A percentile compares a stretch with the other conserved stretches of the same genome.
Conservation (phyloP, 2,329 filamentous ascomycete species). For the Tolypocladium paradoxum region DNA sequence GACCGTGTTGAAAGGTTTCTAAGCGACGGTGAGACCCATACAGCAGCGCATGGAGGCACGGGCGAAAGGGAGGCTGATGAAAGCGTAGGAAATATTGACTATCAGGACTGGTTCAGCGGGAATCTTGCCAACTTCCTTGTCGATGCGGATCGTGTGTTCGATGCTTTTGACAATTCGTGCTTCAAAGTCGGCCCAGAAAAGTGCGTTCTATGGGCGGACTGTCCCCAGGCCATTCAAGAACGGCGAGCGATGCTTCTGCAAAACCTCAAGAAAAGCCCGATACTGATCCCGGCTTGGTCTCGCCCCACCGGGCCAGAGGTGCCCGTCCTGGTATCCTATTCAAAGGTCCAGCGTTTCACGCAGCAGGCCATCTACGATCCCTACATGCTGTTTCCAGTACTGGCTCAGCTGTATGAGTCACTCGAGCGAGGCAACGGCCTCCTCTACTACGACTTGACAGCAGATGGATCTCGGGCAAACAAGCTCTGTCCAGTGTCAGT, state of each 20-base stretch:
- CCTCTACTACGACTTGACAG: slow-evolving; percentile 28
- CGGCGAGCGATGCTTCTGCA: slow-evolving; percentile 29
- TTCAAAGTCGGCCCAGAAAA: slow-evolving; percentile 35
- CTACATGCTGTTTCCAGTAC: slow-evolving; percentile 25
- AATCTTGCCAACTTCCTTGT: slow-evolving; percentile 34
- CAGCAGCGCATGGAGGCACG: no score
- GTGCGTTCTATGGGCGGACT: slow-evolving; percentile 31
- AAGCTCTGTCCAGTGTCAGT: slow-evolving; percentile 7
- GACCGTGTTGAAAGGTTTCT: slow-evolving; percentile 38
- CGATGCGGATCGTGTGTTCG: slow-evolving; percentile 42
- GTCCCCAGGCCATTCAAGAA: slow-evolving; percentile 25
- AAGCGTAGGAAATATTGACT: slow-evolving; percentile 36
- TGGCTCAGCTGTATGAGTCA: slow-evolving; percentile 30
- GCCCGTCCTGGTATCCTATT: slow-evolving; percentile 38
- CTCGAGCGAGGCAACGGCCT: slow-evolving; percentile 32
- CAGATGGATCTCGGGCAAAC: not conserved
- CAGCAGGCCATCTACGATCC: slow-evolving; percentile 33
- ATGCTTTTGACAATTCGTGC: slow-evolving; percentile 43
- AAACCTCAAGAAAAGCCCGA: slow-evolving; percentile 27
- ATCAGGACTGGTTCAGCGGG: slow-evolving; percentile 41
- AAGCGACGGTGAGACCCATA: slow-evolving; percentile 31
- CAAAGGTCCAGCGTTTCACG: slow-evolving; percentile 31
- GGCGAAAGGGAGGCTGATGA: no score
- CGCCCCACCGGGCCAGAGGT: slow-evolving; percentile 23
- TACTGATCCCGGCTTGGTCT: slow-evolving; percentile 25